A percentile compares a stretch with the other conserved stretches of the same genome.
phyloP scores from a whole-genome alignment of 768 basidiomycete genomes.

The Naganishia vishniacii region DNA sequence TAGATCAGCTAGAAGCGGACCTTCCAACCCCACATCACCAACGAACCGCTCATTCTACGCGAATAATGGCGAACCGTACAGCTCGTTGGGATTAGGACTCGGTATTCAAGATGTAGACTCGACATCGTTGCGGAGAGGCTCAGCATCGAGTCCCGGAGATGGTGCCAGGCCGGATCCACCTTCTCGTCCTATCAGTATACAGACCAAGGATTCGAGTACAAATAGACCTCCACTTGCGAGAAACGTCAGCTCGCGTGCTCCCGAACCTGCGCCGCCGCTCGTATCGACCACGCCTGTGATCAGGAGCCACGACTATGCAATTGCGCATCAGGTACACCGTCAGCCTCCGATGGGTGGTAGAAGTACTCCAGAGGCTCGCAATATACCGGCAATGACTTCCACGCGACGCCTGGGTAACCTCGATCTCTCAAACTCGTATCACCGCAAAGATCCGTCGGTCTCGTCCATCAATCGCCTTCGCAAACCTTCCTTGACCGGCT shows the following conservation, averaged over 20 bases:
- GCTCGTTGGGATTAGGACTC: slow-evolving; percentile 7
- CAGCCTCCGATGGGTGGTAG: slow-evolving; percentile 55
- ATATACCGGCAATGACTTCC: slow-evolving; percentile 4
- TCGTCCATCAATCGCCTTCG: slow-evolving; percentile 20
- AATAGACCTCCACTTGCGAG: background rate
- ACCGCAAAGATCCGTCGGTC: slow-evolving; percentile 12
- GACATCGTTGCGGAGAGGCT: background rate
- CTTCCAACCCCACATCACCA: slow-evolving; percentile 14
- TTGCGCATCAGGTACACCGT: slow-evolving; percentile 51
- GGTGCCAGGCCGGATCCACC: slow-evolving; percentile 49
- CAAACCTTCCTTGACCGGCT: slow-evolving; percentile 19
- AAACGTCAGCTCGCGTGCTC: slow-evolving; percentile 7
- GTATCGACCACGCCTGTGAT: slow-evolving; percentile 80
- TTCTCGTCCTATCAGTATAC: slow-evolving; percentile 62
- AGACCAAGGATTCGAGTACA: slow-evolving; percentile 52
- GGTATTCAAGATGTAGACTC: background rate
- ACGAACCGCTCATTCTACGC: background rate
- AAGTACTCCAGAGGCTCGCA: slow-evolving; percentile 1
- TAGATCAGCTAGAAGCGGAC: slow-evolving; percentile 4
- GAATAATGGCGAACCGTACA: background rate
- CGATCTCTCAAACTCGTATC: slow-evolving; percentile 2
- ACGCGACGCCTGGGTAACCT: background rate
- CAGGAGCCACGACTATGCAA: slow-evolving; percentile 67
- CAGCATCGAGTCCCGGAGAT: background rate
- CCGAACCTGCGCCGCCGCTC: slow-evolving; percentile 67